Evolutionary conservation across 108 stramenopile species (phyloP), one percentile per base, ranked within the genome.

Genomic region (Bacterosira constricta): DNA sequence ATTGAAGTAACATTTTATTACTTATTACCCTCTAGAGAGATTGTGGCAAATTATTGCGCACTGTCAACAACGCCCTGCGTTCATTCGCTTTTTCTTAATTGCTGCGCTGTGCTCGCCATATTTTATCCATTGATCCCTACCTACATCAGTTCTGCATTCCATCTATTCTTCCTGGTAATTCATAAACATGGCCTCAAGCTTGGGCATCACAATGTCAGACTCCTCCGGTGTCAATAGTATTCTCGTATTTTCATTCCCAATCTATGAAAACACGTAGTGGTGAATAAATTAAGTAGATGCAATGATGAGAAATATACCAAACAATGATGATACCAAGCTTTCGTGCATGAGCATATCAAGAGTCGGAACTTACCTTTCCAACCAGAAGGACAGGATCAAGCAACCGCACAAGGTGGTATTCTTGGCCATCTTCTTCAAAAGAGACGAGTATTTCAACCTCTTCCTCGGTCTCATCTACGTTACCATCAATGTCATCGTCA

Each of bases 341-440:
- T 7, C 41, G 32, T 42, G 3, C 15, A 56, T 31, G 30, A 31
- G 13, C 6, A n/a, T n/a, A n/a, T n/a, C n/a, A n/a, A n/a, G n/a
- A n/a, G n/a, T n/a, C n/a, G n/a, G n/a, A 56, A 56, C 62, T 42
- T 44, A 75, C 73, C 74, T 89, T 93, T n/a, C 90, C 95, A 27
- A 96, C 95, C 81, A 96, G 83, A 41, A 96, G 65, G 10, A 96
- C 83, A 32, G 95, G 95, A 73, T 93, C 91, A 31, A 96, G 60
- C 53, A 96, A 62, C 20, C 92, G 73, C 21, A 93, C 94, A 8
- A 96, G 69, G 63, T 90, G 84, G 62, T 82, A 91, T 59, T 93
- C 90, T 31, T 64, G 82, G 9, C 80, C 89, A 17, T 85, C 63
- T 63, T 90, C 86, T 52, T 96, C 91, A 75, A 96, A 96, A 3